These are phyloP conservation scores for Syncephalastrum racemosum DNA, from an alignment of 371 early-diverging fungal species.

Conservation along the genomic window DNA sequence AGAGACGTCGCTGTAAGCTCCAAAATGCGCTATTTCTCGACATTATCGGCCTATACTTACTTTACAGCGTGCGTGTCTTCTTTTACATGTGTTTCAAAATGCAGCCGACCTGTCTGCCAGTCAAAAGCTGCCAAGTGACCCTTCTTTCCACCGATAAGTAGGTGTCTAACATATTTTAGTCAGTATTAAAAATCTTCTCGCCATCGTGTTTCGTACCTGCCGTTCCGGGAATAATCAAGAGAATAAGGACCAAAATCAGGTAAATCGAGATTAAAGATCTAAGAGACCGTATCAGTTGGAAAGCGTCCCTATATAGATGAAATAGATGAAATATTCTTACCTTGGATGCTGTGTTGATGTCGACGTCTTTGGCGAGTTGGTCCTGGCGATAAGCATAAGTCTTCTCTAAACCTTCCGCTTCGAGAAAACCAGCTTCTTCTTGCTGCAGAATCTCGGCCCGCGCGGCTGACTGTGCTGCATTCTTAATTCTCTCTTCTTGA, in stretches of 20 bases:
- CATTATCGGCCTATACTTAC: conserved; percentile 40
- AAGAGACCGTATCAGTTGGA: not conserved
- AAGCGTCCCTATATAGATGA: not conserved
- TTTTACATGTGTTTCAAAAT: conserved; percentile 85
- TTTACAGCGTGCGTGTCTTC: conserved; percentile 92
- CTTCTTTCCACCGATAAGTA: conserved; percentile 87
- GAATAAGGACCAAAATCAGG: conserved; percentile 87
- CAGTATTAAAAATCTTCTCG: not conserved
- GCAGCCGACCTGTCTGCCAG: conserved; percentile 84
- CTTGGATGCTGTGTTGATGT: conserved; percentile 78
- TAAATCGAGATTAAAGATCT: conserved; percentile 83
- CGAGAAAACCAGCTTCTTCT: conserved; percentile 76
- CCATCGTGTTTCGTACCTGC: conserved; percentile 45
- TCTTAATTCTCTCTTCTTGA: conserved; percentile 60
- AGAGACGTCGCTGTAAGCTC: not conserved
- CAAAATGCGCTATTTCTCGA: not conserved
- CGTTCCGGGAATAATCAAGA: conserved; percentile 91
- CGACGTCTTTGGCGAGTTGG: conserved; percentile 73
- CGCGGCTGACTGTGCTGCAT: conserved; percentile 76
- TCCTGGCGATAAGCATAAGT: conserved; percentile 87
- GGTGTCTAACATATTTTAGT: conserved; percentile 41
- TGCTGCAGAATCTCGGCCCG: conserved; percentile 75
- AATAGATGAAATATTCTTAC: conserved; percentile 39
- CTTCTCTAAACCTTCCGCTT: conserved; percentile 88
- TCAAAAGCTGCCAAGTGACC: conserved; percentile 95